phyloP scores from a whole-genome alignment of 2,329 filamentous ascomycete species.

The Alternaria conjuncta region DNA sequence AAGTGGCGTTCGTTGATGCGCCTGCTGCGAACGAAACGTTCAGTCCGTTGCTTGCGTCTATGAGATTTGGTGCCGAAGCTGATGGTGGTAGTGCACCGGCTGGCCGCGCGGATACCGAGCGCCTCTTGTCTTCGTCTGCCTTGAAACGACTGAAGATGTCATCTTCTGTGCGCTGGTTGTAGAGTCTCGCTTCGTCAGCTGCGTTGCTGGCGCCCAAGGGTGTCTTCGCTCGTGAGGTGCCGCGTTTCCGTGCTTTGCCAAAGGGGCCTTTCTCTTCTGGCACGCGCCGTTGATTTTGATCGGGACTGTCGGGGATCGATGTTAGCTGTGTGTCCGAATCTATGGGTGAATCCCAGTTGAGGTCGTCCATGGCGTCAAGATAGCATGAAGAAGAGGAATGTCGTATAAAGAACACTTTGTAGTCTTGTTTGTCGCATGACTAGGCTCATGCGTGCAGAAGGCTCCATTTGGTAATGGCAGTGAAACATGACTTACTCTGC shows the following conservation, averaged over 20 bases:
- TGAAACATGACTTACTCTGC: constrained; percentile 59
- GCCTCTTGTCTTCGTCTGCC: constrained; percentile 36
- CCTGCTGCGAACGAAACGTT: constrained; percentile 34
- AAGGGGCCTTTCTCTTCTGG: constrained; percentile 68
- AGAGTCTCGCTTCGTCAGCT: constrained; percentile 58
- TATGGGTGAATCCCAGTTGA: neutral
- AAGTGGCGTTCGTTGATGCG: constrained; percentile 45
- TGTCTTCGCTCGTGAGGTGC: constrained; percentile 60
- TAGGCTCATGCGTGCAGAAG: neutral
- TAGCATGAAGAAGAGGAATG: neutral
- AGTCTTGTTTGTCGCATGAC: neutral
- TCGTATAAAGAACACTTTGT: neutral
- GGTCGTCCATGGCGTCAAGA: neutral
- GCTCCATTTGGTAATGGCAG: neutral
- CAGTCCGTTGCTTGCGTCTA: constrained; percentile 35
- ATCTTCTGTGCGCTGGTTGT: constrained; percentile 55
- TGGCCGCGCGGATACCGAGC: constrained; percentile 33
- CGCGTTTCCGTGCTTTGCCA: constrained; percentile 58
- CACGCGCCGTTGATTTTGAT: constrained; percentile 59
- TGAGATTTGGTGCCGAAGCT: constrained; percentile 41
- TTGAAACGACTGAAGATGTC: constrained; percentile 53
- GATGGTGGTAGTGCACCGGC: constrained; percentile 34
- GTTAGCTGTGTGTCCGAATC: constrained; percentile 18
- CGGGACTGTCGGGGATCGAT: constrained; percentile 29
- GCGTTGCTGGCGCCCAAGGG: constrained; percentile 63